Conservation (phyloP, 1,284 basidiomycete genomes). For the Microbotryum silenes-acaulis region DNA sequence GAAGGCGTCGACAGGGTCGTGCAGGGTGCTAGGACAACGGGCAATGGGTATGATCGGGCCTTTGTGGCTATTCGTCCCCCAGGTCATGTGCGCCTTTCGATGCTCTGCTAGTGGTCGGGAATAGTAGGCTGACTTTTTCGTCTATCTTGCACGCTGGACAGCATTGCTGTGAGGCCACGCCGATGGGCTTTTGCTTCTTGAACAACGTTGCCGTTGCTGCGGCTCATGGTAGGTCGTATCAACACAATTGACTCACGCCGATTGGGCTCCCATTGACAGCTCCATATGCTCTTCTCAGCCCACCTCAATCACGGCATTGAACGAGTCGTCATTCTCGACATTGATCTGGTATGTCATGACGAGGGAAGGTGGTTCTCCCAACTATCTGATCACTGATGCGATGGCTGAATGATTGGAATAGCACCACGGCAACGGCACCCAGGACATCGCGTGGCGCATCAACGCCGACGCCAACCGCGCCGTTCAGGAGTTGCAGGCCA, state of each 20-base stretch:
- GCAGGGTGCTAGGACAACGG: slow-evolving; percentile 25
- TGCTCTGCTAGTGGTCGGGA: background rate
- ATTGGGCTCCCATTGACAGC: background rate
- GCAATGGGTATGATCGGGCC: slow-evolving; percentile 46
- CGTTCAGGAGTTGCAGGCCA: slow-evolving; percentile 45
- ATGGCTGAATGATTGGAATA: background rate
- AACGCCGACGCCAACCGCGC: slow-evolving; percentile 71
- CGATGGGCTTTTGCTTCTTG: slow-evolving; percentile 79
- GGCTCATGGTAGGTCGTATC: slow-evolving; percentile 60
- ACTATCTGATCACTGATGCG: background rate
- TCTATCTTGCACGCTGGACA: slow-evolving; percentile 37
- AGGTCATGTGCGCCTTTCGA: slow-evolving; percentile 47
- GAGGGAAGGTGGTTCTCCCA: background rate
- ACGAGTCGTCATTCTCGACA: slow-evolving; percentile 79
- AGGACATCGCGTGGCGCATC: slow-evolving; percentile 81
- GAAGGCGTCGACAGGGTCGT: slow-evolving; percentile 70
- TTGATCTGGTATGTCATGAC: slow-evolving; percentile 61
- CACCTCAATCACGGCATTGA: slow-evolving; percentile 71
- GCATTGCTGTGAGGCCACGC: slow-evolving; percentile 79
- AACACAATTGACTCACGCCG: background rate
- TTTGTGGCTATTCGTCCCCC: slow-evolving; percentile 82
- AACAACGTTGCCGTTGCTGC: slow-evolving; percentile 88
- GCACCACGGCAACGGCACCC: slow-evolving; percentile 71
- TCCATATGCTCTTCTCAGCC: slow-evolving; percentile 46
- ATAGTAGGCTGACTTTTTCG: background rate